phyloP scores from a whole-genome alignment of 345 rosid genomes.

The Brassica incana region DNA sequence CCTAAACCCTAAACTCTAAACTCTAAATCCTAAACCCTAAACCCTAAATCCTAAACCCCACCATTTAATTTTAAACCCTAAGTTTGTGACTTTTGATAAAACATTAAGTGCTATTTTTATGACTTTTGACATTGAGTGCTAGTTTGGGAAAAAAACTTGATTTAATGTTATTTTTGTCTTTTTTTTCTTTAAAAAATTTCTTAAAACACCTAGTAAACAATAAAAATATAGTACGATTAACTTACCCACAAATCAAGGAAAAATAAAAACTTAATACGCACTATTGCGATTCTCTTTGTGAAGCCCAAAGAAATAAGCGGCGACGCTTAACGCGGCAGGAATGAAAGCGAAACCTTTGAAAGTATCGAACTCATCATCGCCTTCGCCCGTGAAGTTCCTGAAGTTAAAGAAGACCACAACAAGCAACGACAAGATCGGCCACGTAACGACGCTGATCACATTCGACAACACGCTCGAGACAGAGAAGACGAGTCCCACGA shows the following conservation, averaged over 20 bases:
- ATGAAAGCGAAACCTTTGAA: constrained; percentile 30
- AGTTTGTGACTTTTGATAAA: too few species aligned
- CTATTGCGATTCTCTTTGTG: constrained; percentile 29
- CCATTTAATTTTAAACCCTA: too few species aligned
- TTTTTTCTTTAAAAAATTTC: too few species aligned
- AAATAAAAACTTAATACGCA: neutral
- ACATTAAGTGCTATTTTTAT: too few species aligned
- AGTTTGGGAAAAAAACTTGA: too few species aligned
- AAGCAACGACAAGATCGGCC: constrained; percentile 40
- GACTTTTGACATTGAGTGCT: too few species aligned
- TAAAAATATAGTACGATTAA: neutral
- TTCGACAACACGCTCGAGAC: constrained; percentile 35
- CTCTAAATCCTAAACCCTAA: too few species aligned
- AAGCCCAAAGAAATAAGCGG: constrained; percentile 35
- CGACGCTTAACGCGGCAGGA: constrained; percentile 24
- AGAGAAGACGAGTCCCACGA: constrained; percentile 36
- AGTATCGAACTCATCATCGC: constrained; percentile 25
- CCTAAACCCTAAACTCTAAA: too few species aligned
- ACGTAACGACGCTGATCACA: constrained; percentile 34
- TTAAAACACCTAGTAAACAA: neutral
- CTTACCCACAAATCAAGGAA: neutral
- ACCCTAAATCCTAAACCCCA: too few species aligned
- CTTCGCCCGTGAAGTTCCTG: constrained; percentile 12
- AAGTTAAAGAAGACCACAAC: constrained; percentile 35
- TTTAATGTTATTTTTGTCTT: too few species aligned